These are phyloP conservation scores for Cladophialophora yegresii DNA, from an alignment of 2,329 filamentous ascomycete species.

Conservation along the genomic window DNA sequence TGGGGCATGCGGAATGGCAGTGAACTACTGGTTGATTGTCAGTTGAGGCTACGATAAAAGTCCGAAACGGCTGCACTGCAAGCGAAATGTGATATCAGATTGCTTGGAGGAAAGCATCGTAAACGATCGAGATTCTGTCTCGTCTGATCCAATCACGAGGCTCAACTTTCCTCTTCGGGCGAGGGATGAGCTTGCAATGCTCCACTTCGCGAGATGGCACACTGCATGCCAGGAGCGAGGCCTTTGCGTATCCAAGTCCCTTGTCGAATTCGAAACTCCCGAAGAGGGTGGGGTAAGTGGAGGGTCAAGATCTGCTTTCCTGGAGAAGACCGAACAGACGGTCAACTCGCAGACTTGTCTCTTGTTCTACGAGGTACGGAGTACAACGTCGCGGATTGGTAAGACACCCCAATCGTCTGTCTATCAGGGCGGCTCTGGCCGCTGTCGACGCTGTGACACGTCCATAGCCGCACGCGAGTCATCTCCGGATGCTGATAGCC, in stretches of 20 bases:
- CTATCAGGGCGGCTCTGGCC: conserved; percentile 10
- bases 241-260: neutral
- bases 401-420: neutral
- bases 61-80: conserved; percentile 4
- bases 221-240: neutral
- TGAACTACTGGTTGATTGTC: neutral
- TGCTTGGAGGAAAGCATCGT: neutral
- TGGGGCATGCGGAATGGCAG: neutral
- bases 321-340: neutral
- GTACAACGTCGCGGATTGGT: conserved; percentile 1
- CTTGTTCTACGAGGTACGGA: too few species aligned
- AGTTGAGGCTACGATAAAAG: neutral
- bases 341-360: neutral
- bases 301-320: neutral
- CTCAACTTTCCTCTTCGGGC: conserved; percentile 6
- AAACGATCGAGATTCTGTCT: conserved; percentile 13
- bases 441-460: conserved; percentile 9
- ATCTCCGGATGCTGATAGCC: neutral
- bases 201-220: neutral
- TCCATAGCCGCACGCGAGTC: neutral
- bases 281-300: neutral
- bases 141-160: conserved; percentile 4
- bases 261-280: neutral
- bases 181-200: neutral
- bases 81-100: conserved; percentile 17